phyloP scores from a whole-genome alignment of 2,329 filamentous ascomycete genomes.

The Cladosporium sphaerospermum region DNA sequence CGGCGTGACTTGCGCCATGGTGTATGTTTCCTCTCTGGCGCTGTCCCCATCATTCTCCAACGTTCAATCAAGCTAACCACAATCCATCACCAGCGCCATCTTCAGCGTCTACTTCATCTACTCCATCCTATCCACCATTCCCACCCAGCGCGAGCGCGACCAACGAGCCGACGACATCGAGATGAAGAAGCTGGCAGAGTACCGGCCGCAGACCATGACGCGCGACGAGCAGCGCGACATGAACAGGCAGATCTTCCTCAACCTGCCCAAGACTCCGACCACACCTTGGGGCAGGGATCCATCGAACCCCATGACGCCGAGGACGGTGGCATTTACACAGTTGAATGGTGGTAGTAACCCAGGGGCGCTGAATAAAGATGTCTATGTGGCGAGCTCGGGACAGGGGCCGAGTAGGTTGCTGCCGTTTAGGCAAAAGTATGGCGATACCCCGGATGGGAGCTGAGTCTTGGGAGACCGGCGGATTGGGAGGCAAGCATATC shows the following conservation, averaged over 20 bases:
- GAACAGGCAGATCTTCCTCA: constrained; percentile 35
- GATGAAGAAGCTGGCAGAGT: constrained; percentile 49
- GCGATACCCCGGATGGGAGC: constrained; percentile 6
- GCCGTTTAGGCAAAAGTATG: constrained; percentile 11
- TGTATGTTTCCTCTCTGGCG: constrained; percentile 48
- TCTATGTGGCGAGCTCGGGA: background rate
- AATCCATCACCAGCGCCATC: constrained; percentile 42
- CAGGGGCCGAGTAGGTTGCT: constrained; percentile 8
- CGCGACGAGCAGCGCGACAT: constrained; percentile 52
- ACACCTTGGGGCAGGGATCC: constrained; percentile 34
- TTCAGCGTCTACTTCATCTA: constrained; percentile 56
- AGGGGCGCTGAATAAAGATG: background rate
- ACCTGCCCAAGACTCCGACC: constrained; percentile 38
- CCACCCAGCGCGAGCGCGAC: constrained; percentile 31
- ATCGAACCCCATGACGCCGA: constrained; percentile 49
- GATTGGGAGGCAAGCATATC: too few species aligned
- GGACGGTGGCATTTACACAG: constrained; percentile 62
- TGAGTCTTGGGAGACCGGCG: background rate
- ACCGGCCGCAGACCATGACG: constrained; percentile 39
- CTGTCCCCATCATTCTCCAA: background rate
- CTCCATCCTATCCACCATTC: constrained; percentile 50
- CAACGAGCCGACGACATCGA: constrained; percentile 29
- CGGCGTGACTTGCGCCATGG: constrained; percentile 58
- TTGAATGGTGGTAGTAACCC: constrained; percentile 34
- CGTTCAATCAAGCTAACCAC: constrained; percentile 10